Base-by-base conservation (phyloP, 1,284 basidiomycete genomes). In the Ganoderma resinaceum region DNA sequence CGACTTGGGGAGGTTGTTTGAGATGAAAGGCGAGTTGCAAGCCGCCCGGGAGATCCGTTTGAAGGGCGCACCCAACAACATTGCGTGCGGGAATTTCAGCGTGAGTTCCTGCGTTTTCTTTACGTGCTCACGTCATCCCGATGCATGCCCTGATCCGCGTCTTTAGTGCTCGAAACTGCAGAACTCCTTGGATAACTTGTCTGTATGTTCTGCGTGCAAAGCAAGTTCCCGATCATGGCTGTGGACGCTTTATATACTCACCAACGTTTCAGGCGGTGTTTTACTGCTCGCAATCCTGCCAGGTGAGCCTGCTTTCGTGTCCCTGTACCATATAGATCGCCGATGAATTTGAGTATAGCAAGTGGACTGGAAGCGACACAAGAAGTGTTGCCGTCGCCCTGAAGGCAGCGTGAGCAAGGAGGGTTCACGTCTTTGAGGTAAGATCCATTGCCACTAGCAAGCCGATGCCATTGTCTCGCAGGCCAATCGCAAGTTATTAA, bases 1-100 rank as follows among this genome's bases (percentile, higher is more conserved):
- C 65, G 81, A 80, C 67, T 72, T 81, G 23, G 81, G 74, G 4
- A 74, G 73, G 55, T 70, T 81, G 3, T 77, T 76, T 49, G 80
- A 82, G 70, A 78, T 74, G 66, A 75, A 72, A 53, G 80, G 79
- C 29, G 70, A 79, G 60, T 38, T 79, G 40, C 52, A 59, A 18
- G 75, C 76, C 23, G 80, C 79, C 2, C 77, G 75, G 42, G 70
- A 74, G 23, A 73, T 78, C 23, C 69, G 80, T 35, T 64, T 72
- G 33, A 62, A 68, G 35, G 76, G 77, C 23, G 70, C 67, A 6
- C 72, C 72, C 26, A 61, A 73, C 61, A 74, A 77, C 58, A 74
- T 82, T 29, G 73, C 72, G 6, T 82, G 81, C 66, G 73, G 76
- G 57, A 75, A 80, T 66, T 76, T 75, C 62, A 65, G 74, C 18